These are phyloP conservation scores for Pestalotiopsis sp. DNA, from an alignment of 2,329 filamentous ascomycete species.

Conservation along the genomic window DNA sequence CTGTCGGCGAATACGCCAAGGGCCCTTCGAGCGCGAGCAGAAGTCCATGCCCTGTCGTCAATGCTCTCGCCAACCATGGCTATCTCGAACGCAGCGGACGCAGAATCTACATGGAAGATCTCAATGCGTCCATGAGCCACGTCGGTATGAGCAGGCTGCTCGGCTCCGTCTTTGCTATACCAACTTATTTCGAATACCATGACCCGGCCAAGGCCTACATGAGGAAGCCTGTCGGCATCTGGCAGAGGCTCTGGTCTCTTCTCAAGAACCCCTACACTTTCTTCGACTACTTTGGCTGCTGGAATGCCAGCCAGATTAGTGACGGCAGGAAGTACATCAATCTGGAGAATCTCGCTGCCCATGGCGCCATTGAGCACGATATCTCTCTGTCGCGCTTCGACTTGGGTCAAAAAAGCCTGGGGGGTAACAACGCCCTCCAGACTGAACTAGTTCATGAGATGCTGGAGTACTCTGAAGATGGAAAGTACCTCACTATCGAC, in stretches of 20 bases:
- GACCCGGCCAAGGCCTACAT: constrained; percentile 10
- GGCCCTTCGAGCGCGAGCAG: constrained; percentile 14
- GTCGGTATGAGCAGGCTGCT: neutral
- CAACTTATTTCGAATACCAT: neutral
- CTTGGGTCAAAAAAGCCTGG: neutral
- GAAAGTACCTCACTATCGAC: neutral
- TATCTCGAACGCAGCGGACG: constrained; percentile 22
- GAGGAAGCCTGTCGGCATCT: neutral
- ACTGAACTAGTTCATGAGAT: neutral
- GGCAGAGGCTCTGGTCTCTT: neutral
- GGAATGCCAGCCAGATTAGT: neutral
- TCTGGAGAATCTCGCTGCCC: neutral
- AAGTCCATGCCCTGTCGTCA: constrained; percentile 24
- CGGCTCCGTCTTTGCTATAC: neutral
- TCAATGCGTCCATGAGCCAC: neutral
- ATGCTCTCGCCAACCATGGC: constrained; percentile 24
- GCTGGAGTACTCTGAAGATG: neutral
- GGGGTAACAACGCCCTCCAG: neutral
- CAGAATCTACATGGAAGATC: neutral
- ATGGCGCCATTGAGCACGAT: constrained; percentile 3
- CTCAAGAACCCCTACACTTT: neutral
- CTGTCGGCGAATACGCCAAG: constrained; percentile 7
- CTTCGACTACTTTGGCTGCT: neutral
- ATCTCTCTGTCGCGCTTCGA: neutral
- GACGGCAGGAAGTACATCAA: neutral